Base-by-base conservation (phyloP, 1,284 basidiomycete species). In the Somion occarium region DNA sequence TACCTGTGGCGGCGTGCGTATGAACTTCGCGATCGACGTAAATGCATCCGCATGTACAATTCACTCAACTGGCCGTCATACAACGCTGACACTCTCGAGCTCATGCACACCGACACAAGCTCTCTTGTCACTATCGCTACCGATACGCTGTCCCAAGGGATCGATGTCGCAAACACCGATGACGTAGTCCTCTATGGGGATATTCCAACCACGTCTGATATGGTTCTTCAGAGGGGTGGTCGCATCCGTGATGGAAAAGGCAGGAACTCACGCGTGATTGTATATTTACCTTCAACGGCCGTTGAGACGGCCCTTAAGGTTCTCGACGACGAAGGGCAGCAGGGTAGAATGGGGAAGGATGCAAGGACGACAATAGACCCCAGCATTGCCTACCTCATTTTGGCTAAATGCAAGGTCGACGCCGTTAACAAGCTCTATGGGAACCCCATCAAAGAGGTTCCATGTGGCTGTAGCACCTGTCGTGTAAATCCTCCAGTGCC, bases 111-210 rank as follows among this genome's bases (percentile, higher is more conserved):
- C 3, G 42, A 59, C 38, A 34, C 50, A 3, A 15, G 42, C 19
- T 15, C 46, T 27, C 51, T 51, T 19, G 45, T 61, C 38, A 25
- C 56, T n/a, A 48, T 59, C 23, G 51, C 58, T 2, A 62, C 58
- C 2, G 52, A 54, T 38, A 44, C 53, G 7, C 38, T 59, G 2
- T 46, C 44, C 27, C 55, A 60, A 19, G 59, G 61, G 18, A 42
- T 59, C 18, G 50, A 58, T 42, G 38, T 57, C 18, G 48, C 55
- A 3, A 50, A 54, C 26, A 49, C 60, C 19, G 42, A 50, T 3
- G 53, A 56, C 45, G 55, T 54, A n/a, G n/a, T n/a, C n/a, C n/a
- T n/a, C n/a, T n/a, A n/a, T n/a, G n/a, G n/a, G n/a, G n/a, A n/a
- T n/a, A n/a, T n/a, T n/a, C n/a, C n/a, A n/a, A n/a, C n/a, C n/a